Base-by-base conservation (phyloP, 139 green algal species). In the Mesostigma viride region DNA sequence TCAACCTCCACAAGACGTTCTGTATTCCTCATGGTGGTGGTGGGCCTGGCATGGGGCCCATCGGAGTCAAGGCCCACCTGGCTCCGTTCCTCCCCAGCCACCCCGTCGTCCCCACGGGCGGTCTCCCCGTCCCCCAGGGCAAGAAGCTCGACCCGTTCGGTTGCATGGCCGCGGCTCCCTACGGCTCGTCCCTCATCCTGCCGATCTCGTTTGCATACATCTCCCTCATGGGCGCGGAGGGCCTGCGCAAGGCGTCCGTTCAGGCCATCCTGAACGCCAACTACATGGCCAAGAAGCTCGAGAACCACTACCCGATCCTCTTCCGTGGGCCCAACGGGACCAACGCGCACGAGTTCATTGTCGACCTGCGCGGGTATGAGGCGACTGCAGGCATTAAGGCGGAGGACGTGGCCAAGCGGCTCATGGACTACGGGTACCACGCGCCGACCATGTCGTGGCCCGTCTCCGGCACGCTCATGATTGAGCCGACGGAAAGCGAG, bases 1-100 rank as follows among this genome's bases (percentile, higher is more conserved):
- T 99, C 6, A 99, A 99, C 82, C 82, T 99, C 67, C 94, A 99
- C 89, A 99, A 99, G 85, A 99, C 94, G 48, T 99, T 99, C 84
- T 98, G 92, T 87, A 99, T 99, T 82, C 94, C 94, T 26, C 94
- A 99, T 81, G 94, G 92, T 32, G 92, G 92, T 35, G 91, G 90
- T 34, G 90, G 80, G 0, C 80, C 80, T 0, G 80, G 80, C 48
- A 86, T 86, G 80, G 80, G 80, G 1, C 79, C 79, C 53, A 84
- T 87, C 74, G 72, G 90, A 27, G 82, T 99, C 26, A 97, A 97
- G 87, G 82, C 78, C 6, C 93, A 98, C 84, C 83, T 99, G 40
- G 89, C 90, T 1, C 93, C 90, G 65, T 97, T 94, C 90, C 79
- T 99, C 70, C 91, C 92, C 63, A 87, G 85, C 11, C 91, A 98